These are phyloP conservation scores for Cyclospora cayetanensis DNA, from an alignment of 169 alveolate genomes.

Conservation along the genomic window DNA sequence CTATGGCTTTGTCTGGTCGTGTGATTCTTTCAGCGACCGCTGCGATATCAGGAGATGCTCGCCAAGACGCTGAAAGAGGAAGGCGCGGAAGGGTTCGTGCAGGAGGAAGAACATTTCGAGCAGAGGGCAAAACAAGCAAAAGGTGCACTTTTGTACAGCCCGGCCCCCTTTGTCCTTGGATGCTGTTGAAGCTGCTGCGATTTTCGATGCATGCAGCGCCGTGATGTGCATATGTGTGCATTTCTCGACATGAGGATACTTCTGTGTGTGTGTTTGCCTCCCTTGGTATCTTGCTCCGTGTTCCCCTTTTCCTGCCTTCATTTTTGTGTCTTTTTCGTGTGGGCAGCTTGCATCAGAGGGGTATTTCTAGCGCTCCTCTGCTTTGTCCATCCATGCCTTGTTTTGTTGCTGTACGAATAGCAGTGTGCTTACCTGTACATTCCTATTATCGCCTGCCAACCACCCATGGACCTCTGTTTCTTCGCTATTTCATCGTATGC, in stretches of 20 bases:
- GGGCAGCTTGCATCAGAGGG: too few relatives aligned
- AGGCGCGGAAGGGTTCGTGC: constrained; percentile 35
- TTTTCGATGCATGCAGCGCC: neutral
- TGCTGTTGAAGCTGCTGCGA: neutral
- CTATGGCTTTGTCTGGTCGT: too few relatives aligned
- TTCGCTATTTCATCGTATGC: too few relatives aligned
- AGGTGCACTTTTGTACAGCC: neutral
- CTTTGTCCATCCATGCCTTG: too few relatives aligned
- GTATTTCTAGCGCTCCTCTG: too few relatives aligned
- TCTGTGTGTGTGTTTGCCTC: neutral
- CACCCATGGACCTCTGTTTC: too few relatives aligned
- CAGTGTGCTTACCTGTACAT: too few relatives aligned
- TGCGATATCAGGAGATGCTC: constrained; percentile 71
- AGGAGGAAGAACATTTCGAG: neutral
- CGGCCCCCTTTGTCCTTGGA: too few relatives aligned
- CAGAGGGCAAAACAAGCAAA: neutral
- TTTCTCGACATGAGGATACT: too few relatives aligned
- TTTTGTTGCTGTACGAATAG: too few relatives aligned
- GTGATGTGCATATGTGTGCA: neutral
- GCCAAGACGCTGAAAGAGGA: constrained; percentile 34
- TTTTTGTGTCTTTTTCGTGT: neutral
- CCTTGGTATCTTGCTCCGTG: neutral
- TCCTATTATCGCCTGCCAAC: too few relatives aligned
- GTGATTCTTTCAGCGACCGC: too few relatives aligned
- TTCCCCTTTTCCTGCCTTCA: neutral